Evolutionary conservation across 2,329 filamentous ascomycete genomes (phyloP).

Genomic region (Scedosporium apiospermum): DNA sequence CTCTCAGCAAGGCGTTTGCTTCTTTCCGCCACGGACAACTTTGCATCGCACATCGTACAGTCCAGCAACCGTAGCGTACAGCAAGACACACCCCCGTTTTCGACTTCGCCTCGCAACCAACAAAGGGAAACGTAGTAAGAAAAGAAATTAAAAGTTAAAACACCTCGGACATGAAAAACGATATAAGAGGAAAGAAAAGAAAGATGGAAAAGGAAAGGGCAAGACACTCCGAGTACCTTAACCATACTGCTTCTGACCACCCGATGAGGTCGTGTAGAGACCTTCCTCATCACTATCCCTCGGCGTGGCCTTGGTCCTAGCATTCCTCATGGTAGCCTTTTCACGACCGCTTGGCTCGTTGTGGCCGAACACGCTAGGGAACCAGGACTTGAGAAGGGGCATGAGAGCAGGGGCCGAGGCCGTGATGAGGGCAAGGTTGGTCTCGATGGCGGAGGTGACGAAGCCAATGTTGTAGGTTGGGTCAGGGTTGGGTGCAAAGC

Average conservation of each 20-base stretch:
- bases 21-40: neutral
- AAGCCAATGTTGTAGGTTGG: constrained; percentile 21
- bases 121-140: neutral
- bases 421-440: constrained; percentile 27
- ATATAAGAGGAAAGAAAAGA: neutral
- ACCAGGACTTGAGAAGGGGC: constrained; percentile 22
- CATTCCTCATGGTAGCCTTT: neutral
- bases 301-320: neutral
- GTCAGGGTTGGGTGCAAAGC: constrained; percentile 9
- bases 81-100: neutral
- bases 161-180: neutral
- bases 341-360: neutral
- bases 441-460: constrained; percentile 22
- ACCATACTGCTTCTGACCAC: neutral
- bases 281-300: neutral
- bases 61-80: neutral
- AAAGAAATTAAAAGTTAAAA: neutral
- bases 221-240: neutral
- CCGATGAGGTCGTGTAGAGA: neutral
- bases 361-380: constrained; percentile 20
- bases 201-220: neutral
- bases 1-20: too few species aligned
- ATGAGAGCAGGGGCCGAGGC: constrained; percentile 25
- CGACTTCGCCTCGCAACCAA: neutral
- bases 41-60: neutral